Evolutionary conservation across 176 grass and related monocot genomes (phyloP).

Genomic region (Sorghum bicolor): DNA sequence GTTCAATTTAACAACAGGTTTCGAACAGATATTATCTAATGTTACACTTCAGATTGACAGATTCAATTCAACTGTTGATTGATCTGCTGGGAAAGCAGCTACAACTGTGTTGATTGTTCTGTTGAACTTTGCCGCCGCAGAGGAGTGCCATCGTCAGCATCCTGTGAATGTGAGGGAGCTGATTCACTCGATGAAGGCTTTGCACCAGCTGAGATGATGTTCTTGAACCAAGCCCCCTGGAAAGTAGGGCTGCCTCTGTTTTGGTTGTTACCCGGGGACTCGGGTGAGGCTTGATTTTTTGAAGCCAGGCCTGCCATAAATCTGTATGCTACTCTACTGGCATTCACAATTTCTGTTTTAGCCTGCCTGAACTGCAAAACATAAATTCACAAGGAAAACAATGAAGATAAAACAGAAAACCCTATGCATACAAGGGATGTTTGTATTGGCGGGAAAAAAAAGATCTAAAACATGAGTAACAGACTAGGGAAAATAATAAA

Average conservation of each 20-base stretch:
- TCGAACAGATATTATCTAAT: constrained; percentile 39
- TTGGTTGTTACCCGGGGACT: constrained; percentile 53
- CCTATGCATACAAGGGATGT: not conserved
- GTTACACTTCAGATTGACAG: constrained; percentile 53
- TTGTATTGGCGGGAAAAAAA: not conserved
- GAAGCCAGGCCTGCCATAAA: constrained; percentile 89
- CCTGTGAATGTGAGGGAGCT: constrained; percentile 23
- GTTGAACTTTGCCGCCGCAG: constrained; percentile 39
- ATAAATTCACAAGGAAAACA: constrained; percentile 25
- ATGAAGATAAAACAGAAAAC: not conserved
- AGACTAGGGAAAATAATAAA: not conserved
- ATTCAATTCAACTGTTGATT: constrained; percentile 30
- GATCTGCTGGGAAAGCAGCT: constrained; percentile 3
- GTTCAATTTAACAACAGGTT: constrained; percentile 36
- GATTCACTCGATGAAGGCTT: constrained; percentile 72
- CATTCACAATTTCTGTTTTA: constrained; percentile 92
- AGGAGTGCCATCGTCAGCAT: constrained; percentile 32
- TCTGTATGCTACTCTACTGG: constrained; percentile 88
- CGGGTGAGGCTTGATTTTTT: constrained; percentile 54
- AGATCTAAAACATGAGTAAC: not conserved
- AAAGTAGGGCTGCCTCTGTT: constrained; percentile 52
- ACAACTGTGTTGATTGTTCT: constrained; percentile 41
- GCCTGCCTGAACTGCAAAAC: constrained; percentile 88
- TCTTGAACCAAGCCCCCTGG: constrained; percentile 85
- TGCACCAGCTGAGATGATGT: constrained; percentile 56